phyloP scores from a whole-genome alignment of 1,284 basidiomycete genomes.

The Trichosporon sp. region DNA sequence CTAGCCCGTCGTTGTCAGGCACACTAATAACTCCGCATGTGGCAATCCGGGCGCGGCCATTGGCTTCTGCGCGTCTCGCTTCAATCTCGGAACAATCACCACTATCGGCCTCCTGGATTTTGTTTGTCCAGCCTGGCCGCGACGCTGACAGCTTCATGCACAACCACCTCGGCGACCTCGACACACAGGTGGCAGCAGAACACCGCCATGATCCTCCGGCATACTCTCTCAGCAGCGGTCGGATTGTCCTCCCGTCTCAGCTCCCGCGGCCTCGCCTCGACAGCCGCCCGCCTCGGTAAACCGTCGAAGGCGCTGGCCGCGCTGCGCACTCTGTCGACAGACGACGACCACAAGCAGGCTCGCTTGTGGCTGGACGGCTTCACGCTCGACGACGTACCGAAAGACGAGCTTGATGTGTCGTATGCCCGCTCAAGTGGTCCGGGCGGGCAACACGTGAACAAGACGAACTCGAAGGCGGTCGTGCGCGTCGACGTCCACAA shows the following conservation, averaged over 20 bases:
- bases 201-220: not conserved
- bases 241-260: not conserved
- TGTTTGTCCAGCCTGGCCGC: not conserved
- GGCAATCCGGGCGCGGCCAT: not conserved
- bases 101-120: not conserved
- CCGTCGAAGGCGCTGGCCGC: slow-evolving; percentile 12
- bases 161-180: not conserved
- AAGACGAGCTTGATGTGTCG: slow-evolving; percentile 31
- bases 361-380: slow-evolving; percentile 39
- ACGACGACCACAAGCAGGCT: slow-evolving; percentile 27
- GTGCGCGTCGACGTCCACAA: slow-evolving; percentile 31
- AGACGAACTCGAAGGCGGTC: slow-evolving; percentile 48
- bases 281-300: not conserved
- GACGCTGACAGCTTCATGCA: not conserved
- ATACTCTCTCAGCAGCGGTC: not conserved
- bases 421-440: slow-evolving; percentile 45
- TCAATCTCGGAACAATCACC: not conserved
- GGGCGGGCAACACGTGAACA: slow-evolving; percentile 51
- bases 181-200: not conserved
- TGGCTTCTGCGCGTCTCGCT: not conserved
- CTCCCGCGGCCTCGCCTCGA: not conserved
- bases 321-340: slow-evolving; percentile 12
- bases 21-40: not conserved
- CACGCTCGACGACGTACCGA: slow-evolving; percentile 39
- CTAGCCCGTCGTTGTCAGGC: not conserved